Conservation (phyloP, 2,329 filamentous ascomycete genomes). For the Ceratocystis huliohia region DNA sequence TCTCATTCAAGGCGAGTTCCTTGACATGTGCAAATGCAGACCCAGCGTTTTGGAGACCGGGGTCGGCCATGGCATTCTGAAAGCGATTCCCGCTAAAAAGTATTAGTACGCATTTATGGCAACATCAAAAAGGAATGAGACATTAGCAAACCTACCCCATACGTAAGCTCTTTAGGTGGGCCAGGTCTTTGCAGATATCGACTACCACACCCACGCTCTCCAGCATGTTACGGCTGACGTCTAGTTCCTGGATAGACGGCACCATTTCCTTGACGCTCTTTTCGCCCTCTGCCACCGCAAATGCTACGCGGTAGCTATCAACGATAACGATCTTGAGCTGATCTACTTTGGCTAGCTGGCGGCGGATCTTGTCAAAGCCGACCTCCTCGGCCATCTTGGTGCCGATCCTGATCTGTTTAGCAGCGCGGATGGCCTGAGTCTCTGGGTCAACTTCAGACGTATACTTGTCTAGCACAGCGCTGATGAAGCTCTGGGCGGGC, state of each 20-base stretch:
- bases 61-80: conserved; percentile 31
- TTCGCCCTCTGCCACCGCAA: conserved; percentile 27
- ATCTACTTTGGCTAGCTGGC: conserved; percentile 61
- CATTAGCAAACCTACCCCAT: conserved; percentile 13
- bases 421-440: conserved; percentile 23
- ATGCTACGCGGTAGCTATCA: conserved; percentile 56
- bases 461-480: conserved; percentile 75
- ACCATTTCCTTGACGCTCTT: conserved; percentile 39
- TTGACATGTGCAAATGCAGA: conserved; percentile 39
- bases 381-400: conserved; percentile 84
- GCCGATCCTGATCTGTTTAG: conserved; percentile 50
- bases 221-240: conserved; percentile 75
- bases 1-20: conserved; percentile 55
- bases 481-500: conserved; percentile 56
- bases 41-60: conserved; percentile 26
- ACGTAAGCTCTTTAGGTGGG: conserved; percentile 47
- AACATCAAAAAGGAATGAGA: background rate
- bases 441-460: conserved; percentile 40
- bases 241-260: conserved; percentile 61
- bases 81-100: conserved; percentile 60
- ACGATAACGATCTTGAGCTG: conserved; percentile 72
- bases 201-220: conserved; percentile 53
- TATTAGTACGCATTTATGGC: conserved; percentile 4
- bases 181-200: conserved; percentile 57
- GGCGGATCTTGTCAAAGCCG: conserved; percentile 84